Base-by-base conservation (phyloP, 2,329 filamentous ascomycete genomes). In the Chaetomiaceae sp. region DNA sequence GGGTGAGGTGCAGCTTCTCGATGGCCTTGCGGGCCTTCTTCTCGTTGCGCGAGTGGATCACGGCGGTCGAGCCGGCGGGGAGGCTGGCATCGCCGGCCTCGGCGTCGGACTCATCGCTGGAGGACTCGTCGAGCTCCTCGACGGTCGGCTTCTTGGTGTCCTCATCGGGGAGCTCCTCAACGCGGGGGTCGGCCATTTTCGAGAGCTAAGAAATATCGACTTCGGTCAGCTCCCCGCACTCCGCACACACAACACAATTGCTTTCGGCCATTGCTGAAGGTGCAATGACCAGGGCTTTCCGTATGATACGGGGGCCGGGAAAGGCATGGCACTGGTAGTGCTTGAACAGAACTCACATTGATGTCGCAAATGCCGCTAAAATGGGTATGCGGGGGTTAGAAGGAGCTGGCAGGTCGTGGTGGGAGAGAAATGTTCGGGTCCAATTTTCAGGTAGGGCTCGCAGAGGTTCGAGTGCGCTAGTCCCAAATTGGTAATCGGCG, bases 11-110 rank as follows among this genome's bases (percentile, higher is more conserved):
- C 71, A 97, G 85, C 86, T 99, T 99, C 75, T 90, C 89, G 73
- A 99, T 95, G 69, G 91, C 90, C 85, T 99, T 99, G 78, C 94
- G 87, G 67, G 94, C 95, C 86, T 99, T 99, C 89, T 99, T 99
- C 87, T 99, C 94, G 80, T 97, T 97, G 75, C 94, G 90, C 71
- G 90, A 96, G 84, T 97, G 92, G 70, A 99, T 86, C 67, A 94
- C 84, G 69, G 92, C 87, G 62, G 87, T 84, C 69, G 90, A 89
- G 70, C 92, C 94, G 64, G 88, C 86, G 71, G 92, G 90, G 63
- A 82, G 72, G 64, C 71, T 73, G 60, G 72, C 70, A 58, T 82
- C 82, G 64, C 78, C 84, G 59, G 82, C 85, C 73, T 94, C 90
- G 66, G 82, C 85, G 67, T 87, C 87, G 66, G 86, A 88, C 64